Percentiles rank a stretch among this genome's conserved stretches.
phyloP scores from a whole-genome alignment of 768 basidiomycete species.

The Kwoniella sp. region DNA sequence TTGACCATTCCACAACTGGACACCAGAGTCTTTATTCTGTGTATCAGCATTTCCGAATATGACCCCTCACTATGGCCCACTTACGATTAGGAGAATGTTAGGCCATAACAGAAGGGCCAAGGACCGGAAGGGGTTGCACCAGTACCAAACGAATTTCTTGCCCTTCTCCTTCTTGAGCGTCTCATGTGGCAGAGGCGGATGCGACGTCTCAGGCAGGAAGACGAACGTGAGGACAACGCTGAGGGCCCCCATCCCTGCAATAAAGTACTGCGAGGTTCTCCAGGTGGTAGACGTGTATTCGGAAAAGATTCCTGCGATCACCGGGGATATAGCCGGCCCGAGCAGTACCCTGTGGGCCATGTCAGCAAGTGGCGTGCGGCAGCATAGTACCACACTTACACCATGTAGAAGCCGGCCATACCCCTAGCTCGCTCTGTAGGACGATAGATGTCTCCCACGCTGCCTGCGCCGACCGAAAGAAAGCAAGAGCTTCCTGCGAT shows the following conservation, averaged over 20 bases:
- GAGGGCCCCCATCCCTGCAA: conserved; percentile 31
- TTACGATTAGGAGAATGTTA: conserved; percentile 42
- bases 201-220: conserved; percentile 46
- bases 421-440: conserved; percentile 43
- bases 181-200: conserved; percentile 44
- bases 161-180: conserved; percentile 21
- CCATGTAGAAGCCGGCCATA: conserved; percentile 43
- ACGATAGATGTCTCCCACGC: conserved; percentile 50
- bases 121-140: conserved; percentile 45
- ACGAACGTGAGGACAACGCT: conserved; percentile 33
- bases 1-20: conserved; percentile 37
- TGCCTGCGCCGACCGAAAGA: conserved; percentile 58
- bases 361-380: too few species aligned
- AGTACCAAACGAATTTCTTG: conserved; percentile 44
- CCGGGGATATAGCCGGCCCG: conserved; percentile 35
- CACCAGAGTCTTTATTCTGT: conserved; percentile 26
- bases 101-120: conserved; percentile 40
- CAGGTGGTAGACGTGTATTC: conserved; percentile 41
- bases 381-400: too few species aligned
- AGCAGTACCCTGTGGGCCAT: conserved; percentile 13
- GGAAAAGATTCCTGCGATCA: conserved; percentile 41
- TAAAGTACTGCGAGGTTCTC: conserved; percentile 35
- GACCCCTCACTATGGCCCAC: neutral
- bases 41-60: neutral
- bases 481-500: conserved; percentile 52